A percentile compares a stretch with the other conserved stretches of the same genome.
phyloP scores from a whole-genome alignment of 2,329 filamentous ascomycete genomes.

The Xenoacremonium recifei region DNA sequence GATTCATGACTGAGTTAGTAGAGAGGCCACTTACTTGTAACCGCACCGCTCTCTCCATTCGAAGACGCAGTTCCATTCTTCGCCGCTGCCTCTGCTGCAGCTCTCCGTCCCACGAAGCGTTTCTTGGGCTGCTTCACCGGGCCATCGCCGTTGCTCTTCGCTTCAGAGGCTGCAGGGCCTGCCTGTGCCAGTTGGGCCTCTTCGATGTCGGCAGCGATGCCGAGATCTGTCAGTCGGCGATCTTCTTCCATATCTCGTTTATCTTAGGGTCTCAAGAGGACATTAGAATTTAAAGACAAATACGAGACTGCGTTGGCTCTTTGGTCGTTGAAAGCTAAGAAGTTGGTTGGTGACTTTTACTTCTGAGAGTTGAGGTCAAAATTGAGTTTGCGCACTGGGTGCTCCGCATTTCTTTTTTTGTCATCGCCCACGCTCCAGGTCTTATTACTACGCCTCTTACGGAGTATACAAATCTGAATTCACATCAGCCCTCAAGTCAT shows the following conservation, averaged over 20 bases:
- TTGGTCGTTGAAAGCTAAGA: neutral
- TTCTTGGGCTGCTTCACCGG: constrained; percentile 76
- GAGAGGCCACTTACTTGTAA: constrained; percentile 49
- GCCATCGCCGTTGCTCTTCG: constrained; percentile 38
- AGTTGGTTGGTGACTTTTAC: neutral
- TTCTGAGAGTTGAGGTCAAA: neutral
- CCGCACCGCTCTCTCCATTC: constrained; percentile 29
- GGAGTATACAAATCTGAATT: too few relatives aligned
- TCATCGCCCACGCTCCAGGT: constrained; percentile 1
- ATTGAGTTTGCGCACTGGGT: constrained; percentile 1
- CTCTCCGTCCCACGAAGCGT: constrained; percentile 82
- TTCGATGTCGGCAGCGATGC: constrained; percentile 66
- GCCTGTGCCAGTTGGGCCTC: constrained; percentile 40
- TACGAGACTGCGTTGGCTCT: neutral
- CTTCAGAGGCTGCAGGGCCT: constrained; percentile 17
- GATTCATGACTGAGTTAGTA: constrained; percentile 1
- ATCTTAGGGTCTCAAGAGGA: neutral
- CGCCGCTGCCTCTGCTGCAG: constrained; percentile 62
- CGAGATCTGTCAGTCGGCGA: constrained; percentile 66
- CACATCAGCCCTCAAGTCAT: too few relatives aligned
- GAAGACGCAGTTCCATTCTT: constrained; percentile 35
- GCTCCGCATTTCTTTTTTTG: neutral
- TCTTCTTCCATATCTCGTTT: constrained; percentile 68
- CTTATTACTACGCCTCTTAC: too few relatives aligned
- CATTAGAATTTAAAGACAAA: neutral